These are phyloP conservation scores for Cairneyella variabilis DNA, from an alignment of 495 filamentous ascomycete species.

Conservation along the genomic window DNA sequence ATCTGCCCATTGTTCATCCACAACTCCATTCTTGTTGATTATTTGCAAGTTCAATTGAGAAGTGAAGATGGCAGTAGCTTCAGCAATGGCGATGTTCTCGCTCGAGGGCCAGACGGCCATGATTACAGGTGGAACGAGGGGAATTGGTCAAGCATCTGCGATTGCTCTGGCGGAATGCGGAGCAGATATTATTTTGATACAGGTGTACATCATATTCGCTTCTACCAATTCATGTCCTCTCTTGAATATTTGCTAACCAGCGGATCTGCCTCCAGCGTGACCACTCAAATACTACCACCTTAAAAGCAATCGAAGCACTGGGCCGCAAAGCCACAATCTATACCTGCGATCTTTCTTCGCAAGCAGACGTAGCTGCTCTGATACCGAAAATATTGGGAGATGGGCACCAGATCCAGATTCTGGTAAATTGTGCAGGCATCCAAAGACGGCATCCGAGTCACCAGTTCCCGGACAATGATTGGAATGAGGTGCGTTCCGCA, in stretches of 20 bases:
- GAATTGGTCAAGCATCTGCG: conserved; percentile 83
- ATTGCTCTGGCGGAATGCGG: conserved; percentile 79
- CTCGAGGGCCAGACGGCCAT: conserved; percentile 71
- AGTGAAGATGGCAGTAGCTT: conserved; percentile 12
- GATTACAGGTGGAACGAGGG: conserved; percentile 82
- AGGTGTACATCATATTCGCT: conserved; percentile 35
- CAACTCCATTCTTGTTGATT: too few species aligned
- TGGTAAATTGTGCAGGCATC: conserved; percentile 85
- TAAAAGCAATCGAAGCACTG: conserved; percentile 54
- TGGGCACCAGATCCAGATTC: conserved; percentile 58
- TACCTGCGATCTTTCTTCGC: conserved; percentile 66
- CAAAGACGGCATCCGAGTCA: conserved; percentile 75
- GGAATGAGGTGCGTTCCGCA: conserved; percentile 73
- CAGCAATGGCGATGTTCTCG: conserved; percentile 39
- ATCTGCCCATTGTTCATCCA: too few species aligned
- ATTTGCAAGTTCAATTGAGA: too few species aligned
- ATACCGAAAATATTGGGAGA: conserved; percentile 57
- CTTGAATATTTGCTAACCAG: too few species aligned
- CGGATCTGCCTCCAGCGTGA: conserved; percentile 62
- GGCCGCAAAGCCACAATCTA: conserved; percentile 68
- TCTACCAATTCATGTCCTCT: neutral
- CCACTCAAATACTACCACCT: conserved; percentile 58
- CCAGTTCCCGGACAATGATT: conserved; percentile 77
- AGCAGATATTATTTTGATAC: conserved; percentile 74
- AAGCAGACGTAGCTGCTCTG: conserved; percentile 54